Conservation (phyloP, 805 yeast genomes). For the Saccharomyces cerevisiae region DNA sequence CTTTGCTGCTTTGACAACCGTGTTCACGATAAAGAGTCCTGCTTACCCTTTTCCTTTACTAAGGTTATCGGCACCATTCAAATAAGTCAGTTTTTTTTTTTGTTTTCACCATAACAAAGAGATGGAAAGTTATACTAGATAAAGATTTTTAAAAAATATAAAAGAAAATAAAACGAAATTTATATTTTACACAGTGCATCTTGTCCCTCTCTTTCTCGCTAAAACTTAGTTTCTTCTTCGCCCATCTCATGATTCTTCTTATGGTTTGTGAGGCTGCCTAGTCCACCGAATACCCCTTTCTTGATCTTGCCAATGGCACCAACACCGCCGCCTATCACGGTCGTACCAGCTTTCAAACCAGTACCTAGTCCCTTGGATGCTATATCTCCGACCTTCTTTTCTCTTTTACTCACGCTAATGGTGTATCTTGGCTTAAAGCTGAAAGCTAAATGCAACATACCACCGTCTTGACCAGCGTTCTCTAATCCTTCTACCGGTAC, state of each 20-base stretch:
- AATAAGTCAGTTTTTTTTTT: background rate
- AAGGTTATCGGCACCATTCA: constrained; percentile 22
- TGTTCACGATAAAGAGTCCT: constrained; percentile 61
- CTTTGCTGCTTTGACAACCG: constrained; percentile 54
- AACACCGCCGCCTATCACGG: constrained; percentile 38
- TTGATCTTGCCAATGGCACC: constrained; percentile 25
- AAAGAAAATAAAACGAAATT: background rate
- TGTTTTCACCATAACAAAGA: background rate
- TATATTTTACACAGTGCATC: background rate
- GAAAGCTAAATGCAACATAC: constrained; percentile 51
- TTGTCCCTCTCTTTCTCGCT: background rate
- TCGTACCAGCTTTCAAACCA: constrained; percentile 29
- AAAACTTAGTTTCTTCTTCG: background rate
- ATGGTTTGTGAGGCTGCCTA: background rate
- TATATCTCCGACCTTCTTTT: constrained; percentile 37
- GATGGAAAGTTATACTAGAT: background rate
- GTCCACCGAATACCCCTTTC: constrained; percentile 12
- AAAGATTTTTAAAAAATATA: background rate
- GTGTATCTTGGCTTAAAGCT: constrained; percentile 67
- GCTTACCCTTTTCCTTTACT: constrained; percentile 71
- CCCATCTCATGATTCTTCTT: constrained; percentile 3
- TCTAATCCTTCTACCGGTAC: constrained; percentile 37
- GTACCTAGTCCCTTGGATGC: constrained; percentile 45
- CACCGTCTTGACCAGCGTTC: constrained; percentile 37
- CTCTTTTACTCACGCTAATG: constrained; percentile 34